Evolutionary conservation across 2,329 filamentous ascomycete species (phyloP), one percentile per base, ranked within the genome.

Genomic region (Coniochaeta sp.): DNA sequence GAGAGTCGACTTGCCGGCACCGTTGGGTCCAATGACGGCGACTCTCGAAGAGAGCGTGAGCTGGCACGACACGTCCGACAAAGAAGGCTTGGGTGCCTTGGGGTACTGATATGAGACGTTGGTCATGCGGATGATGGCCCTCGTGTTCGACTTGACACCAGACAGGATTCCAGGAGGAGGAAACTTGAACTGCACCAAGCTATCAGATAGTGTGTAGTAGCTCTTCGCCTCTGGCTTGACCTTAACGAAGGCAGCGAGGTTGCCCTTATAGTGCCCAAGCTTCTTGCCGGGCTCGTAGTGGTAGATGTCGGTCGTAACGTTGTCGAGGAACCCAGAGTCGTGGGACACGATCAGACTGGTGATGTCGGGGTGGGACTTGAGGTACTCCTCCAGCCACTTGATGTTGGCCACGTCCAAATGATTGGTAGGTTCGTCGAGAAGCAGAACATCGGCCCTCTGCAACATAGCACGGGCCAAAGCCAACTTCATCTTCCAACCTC

Each of bases 401-500:
- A 99, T 92, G 75, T 98, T 98, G 70, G 87, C 87, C 68, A 98
- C 93, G 74, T 99, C 95, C 73, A 99, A 81, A 77, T 99, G 95
- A 81, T 99, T 99, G 69, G 95, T 99, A 75, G 95, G 95, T 84
- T 99, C 95, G 83, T 99, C 95, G 61, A 99, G 86, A 58, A 99
- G 82, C 61, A 99, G 84, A 58, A 99, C 93, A 73, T 99, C 95
- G n/a, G 95, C 93, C 71, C 88, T 90, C 82, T 95, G 90, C 70
- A 99, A 83, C 93, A 99, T 98, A 65, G 95, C 95, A 69, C 95
- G 87, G 58, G 95, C 95, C 74, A 99, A 78, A 66, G 95, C 95
- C 63, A 99, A 80, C 86, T 99, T 99, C 95, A 99, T 99, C 85
- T 98, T 98, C 95, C 95, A 99, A 72, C 95, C 95, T 77, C 95